Percentiles rank a stretch among this genome's conserved stretches.
Conservation (phyloP, 2,329 filamentous ascomycete genomes). For the Diplodia corticola region DNA sequence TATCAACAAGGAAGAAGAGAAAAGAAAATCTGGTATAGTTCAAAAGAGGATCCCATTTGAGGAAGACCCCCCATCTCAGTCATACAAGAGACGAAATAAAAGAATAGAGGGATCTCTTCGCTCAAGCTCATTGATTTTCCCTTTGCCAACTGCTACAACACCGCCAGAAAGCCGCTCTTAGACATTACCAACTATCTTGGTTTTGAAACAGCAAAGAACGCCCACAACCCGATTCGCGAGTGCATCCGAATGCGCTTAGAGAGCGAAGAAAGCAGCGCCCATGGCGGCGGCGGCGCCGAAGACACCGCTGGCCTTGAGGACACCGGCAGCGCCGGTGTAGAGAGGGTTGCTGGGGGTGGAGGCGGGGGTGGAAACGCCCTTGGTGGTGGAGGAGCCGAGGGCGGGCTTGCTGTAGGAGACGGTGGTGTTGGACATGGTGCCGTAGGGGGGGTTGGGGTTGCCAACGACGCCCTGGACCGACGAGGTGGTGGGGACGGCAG, state of each 20-base stretch:
- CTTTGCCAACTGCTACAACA: not conserved
- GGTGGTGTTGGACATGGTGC: conserved; percentile 34
- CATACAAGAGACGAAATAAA: conserved; percentile 10
- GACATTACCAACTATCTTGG: conserved; percentile 19
- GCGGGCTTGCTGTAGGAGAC: conserved; percentile 32
- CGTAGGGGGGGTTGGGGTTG: conserved; percentile 29
- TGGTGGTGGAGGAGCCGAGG: conserved; percentile 27
- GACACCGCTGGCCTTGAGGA: conserved; percentile 49
- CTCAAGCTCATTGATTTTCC: conserved; percentile 7
- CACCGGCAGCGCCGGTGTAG: conserved; percentile 51
- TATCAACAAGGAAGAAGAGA: conserved; percentile 11
- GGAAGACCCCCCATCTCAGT: not conserved
- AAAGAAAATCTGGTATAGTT: conserved; percentile 12
- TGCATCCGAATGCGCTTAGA: conserved; percentile 9
- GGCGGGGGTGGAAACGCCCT: conserved; percentile 30
- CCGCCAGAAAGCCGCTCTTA: conserved; percentile 3
- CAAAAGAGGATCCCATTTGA: not conserved
- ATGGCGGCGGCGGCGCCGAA: conserved; percentile 44
- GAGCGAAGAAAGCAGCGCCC: conserved; percentile 22
- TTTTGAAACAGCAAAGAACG: not conserved
- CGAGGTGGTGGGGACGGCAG: conserved; percentile 5
- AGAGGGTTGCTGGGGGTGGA: conserved; percentile 30
- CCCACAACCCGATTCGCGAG: not conserved
- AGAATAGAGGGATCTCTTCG: not conserved
- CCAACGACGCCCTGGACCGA: conserved; percentile 24